These are phyloP conservation scores for Corymbia calophylla DNA, from an alignment of 441 rosid genomes.

Conservation along the genomic window DNA sequence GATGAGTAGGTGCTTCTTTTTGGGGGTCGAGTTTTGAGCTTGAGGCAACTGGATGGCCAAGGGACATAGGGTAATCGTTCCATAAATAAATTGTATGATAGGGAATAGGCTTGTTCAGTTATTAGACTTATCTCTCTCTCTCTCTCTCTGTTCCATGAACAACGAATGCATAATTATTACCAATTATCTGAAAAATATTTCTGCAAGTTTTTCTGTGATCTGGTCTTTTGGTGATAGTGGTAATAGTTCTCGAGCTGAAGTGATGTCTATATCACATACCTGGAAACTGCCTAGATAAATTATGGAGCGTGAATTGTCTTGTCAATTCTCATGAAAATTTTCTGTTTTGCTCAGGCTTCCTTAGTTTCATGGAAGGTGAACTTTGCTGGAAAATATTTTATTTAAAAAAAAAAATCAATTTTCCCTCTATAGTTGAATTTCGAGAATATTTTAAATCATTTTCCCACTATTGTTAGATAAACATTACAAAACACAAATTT, in stretches of 20 bases:
- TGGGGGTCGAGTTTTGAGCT: not conserved
- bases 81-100: not conserved
- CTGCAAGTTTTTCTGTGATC: not conserved
- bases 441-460: not conserved
- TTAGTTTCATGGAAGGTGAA: not conserved
- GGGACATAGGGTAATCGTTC: not conserved
- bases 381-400: not conserved
- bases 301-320: not conserved
- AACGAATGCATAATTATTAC: not conserved
- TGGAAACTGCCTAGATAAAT: not conserved
- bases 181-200: not conserved
- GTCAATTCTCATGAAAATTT: not conserved
- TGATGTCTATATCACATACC: not conserved
- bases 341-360: not conserved
- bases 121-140: not conserved
- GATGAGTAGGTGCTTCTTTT: not conserved
- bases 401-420: not conserved
- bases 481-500: not conserved
- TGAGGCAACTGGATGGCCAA: not conserved
- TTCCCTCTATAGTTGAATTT: not conserved
- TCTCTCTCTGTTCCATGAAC: not conserved
- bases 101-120: not conserved
- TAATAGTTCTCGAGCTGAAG: not conserved
- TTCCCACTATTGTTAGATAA: not conserved
- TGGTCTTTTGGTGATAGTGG: not conserved